Evolutionary conservation across 2,329 filamentous ascomycete genomes (phyloP).

Genomic region (Scytalidium lignicola): DNA sequence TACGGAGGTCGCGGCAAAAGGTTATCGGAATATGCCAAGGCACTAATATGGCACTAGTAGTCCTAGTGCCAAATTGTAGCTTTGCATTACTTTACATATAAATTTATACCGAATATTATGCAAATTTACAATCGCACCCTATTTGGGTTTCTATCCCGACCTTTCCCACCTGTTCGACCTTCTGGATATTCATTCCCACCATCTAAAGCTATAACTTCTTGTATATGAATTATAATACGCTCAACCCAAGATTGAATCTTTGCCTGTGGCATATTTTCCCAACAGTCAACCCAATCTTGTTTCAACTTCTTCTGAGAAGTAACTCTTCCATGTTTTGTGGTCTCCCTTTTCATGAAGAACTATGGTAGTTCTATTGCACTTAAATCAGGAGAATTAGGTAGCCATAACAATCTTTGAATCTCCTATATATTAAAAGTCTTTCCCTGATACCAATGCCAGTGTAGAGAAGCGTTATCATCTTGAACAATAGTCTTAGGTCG

Average conservation of each 20-base stretch:
- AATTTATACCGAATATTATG: too few relatives aligned
- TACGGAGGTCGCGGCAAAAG: too few relatives aligned
- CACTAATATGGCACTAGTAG: too few relatives aligned
- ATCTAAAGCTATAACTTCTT: too few relatives aligned
- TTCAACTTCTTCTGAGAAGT: slow-evolving; percentile 7
- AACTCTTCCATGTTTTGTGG: slow-evolving; percentile 10
- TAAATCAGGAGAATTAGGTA: slow-evolving; percentile 17
- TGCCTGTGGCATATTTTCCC: slow-evolving; percentile 11
- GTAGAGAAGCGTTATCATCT: slow-evolving; percentile 4
- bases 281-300: slow-evolving; percentile 10
- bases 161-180: too few relatives aligned
- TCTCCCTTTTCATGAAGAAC: slow-evolving; percentile 18
- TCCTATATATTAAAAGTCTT: background rate
- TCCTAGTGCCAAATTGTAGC: too few relatives aligned
- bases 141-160: too few relatives aligned
- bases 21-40: too few relatives aligned
- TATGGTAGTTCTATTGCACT: slow-evolving; percentile 18
- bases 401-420: slow-evolving; percentile 5
- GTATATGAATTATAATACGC: too few relatives aligned
- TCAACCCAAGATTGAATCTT: slow-evolving; percentile 11
- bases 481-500: slow-evolving; percentile 10
- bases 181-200: too few relatives aligned
- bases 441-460: slow-evolving; percentile 2
- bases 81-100: too few relatives aligned
- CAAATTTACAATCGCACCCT: too few relatives aligned